Base-by-base conservation (phyloP, 73 alveolate genomes). In the Urostyla sp. region DNA sequence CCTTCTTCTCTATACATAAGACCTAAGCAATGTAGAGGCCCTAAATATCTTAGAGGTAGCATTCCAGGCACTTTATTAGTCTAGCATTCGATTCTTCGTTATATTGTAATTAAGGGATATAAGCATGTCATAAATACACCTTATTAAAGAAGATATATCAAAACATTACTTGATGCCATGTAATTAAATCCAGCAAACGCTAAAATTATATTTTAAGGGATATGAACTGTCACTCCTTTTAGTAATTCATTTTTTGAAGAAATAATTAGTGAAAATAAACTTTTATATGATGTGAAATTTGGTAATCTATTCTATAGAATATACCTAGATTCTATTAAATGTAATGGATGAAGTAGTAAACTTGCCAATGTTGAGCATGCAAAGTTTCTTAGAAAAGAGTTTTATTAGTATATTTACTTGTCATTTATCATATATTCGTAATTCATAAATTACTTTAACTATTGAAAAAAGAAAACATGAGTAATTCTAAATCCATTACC, bases 241-340 rank as follows among this genome's bases (percentile, higher is more conserved):
- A 30, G 67, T n/a, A 85, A 38, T 18, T 86, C 94, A 8, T 50
- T 48, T 21, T 76, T 49, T 44, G 61, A 23, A 28, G 54, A 74
- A 20, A 61, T 73, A 30, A 87, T n/a, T 4, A 85, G 73, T 11
- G 76, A 52, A 24, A 36, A 60, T 16, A 67, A 16, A 36, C 74
- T 45, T 57, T 74, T 79, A 59, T 90, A 90, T 34, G 87, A 40
- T 31, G 58, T 43, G 36, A 90, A 90, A 30, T 89, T 84, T 21
- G 96, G 94, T 21, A 87, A 44, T 82, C 96, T 85, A 59, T 90
- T 90, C 57, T 90, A 77, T 11, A 90, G 51, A 20, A 90, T 80
- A 36, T 57, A 81, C 63, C 96, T 90, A 1, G 96, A 77, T 63
- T 90, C 81, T 5, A 69, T 67, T 34, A 88, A 28, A 54, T 85